phyloP scores from a whole-genome alignment of 495 filamentous ascomycete species.

The Hypomontagnella submonticulosa region DNA sequence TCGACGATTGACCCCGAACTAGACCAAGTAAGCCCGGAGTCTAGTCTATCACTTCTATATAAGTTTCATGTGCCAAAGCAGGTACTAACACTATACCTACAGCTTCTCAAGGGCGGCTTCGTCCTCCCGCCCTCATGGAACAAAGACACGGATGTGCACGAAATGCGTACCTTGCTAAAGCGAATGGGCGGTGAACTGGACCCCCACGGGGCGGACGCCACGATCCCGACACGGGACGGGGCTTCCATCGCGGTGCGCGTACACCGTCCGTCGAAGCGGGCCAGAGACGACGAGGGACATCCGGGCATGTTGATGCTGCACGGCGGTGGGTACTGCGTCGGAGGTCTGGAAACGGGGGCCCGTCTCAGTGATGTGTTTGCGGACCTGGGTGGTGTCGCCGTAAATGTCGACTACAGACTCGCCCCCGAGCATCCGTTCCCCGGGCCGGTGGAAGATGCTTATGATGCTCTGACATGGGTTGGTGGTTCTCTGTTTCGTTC shows the following conservation, averaged over 20 bases:
- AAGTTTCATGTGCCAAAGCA: too few species aligned
- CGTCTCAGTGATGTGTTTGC: conserved; percentile 44
- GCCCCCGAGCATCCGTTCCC: conserved; percentile 62
- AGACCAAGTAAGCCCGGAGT: conserved; percentile 19
- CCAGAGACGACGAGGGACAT: conserved; percentile 15
- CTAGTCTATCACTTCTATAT: too few species aligned
- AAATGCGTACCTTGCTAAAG: conserved; percentile 15
- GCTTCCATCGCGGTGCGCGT: conserved; percentile 47
- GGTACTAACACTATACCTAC: too few species aligned
- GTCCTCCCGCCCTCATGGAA: conserved; percentile 13
- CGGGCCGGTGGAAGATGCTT: conserved; percentile 55
- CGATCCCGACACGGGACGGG: conserved; percentile 54
- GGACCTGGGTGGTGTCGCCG: conserved; percentile 47
- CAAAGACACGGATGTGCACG: conserved; percentile 23
- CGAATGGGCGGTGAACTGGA: neutral
- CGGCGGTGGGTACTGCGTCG: conserved; percentile 58
- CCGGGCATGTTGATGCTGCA: conserved; percentile 55
- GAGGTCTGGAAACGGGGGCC: conserved; percentile 47
- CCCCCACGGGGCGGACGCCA: conserved; percentile 31
- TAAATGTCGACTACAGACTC: conserved; percentile 59
- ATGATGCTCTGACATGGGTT: conserved; percentile 62
- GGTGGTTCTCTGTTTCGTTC: conserved; percentile 15
- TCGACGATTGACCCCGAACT: conserved; percentile 25
- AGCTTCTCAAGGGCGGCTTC: conserved; percentile 8
- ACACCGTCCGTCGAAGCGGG: conserved; percentile 21